These are phyloP conservation scores for Talaromyces sp. DNA, from an alignment of 2,329 filamentous ascomycete species.

Conservation along the genomic window DNA sequence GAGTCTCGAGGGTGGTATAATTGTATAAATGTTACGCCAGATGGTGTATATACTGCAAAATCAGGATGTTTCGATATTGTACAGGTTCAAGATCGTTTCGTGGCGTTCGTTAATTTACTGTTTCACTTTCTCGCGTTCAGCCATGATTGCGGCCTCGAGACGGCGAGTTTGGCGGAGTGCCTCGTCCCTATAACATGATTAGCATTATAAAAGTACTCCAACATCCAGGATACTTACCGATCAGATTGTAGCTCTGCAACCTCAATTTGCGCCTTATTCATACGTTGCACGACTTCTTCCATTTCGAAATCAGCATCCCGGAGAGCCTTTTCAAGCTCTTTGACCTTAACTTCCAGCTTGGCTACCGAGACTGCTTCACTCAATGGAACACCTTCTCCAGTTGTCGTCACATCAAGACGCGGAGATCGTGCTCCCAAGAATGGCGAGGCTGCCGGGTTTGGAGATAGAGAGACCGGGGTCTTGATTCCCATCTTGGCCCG, in stretches of 20 bases:
- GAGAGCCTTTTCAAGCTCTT: slow-evolving; percentile 79
- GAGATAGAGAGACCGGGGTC: slow-evolving; percentile 47
- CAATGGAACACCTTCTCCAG: slow-evolving; percentile 56
- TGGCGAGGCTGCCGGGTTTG: slow-evolving; percentile 60
- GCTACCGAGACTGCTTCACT: slow-evolving; percentile 71
- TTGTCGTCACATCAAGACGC: slow-evolving; percentile 59
- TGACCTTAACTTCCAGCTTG: slow-evolving; percentile 70
- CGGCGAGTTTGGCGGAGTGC: slow-evolving; percentile 67
- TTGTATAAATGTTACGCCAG: not conserved
- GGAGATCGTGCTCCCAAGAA: slow-evolving; percentile 59
- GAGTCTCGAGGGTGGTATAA: not conserved
- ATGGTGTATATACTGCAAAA: not conserved
- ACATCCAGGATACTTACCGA: slow-evolving; percentile 32
- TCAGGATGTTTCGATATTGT: slow-evolving; percentile 7
- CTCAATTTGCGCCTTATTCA: slow-evolving; percentile 80
- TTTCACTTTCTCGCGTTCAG: slow-evolving; percentile 60
- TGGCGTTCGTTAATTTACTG: slow-evolving; percentile 20
- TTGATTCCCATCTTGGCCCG: slow-evolving; percentile 60
- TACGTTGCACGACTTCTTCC: slow-evolving; percentile 75
- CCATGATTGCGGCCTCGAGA: slow-evolving; percentile 64
- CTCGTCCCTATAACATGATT: slow-evolving; percentile 55
- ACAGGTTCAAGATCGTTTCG: slow-evolving; percentile 14
- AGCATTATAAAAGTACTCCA: not conserved
- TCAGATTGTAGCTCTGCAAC: slow-evolving; percentile 69
- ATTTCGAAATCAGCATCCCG: slow-evolving; percentile 74